These are phyloP conservation scores for Acanthochlamys bracteata DNA, from an alignment of 106 monocot species.

Conservation along the genomic window DNA sequence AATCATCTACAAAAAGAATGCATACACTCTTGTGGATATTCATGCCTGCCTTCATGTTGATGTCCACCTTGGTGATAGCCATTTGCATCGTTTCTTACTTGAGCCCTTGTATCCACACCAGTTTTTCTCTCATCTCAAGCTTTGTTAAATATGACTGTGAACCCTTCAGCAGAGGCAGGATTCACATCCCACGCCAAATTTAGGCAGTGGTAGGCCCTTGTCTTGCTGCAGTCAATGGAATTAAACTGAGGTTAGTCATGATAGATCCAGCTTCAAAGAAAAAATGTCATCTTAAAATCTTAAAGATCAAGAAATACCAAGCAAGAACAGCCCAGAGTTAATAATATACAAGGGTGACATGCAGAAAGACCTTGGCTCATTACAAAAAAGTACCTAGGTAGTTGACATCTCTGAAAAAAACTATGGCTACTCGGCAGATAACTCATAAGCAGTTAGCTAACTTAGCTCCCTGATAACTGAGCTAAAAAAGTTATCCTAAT, in stretches of 20 bases:
- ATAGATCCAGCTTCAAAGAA: no score
- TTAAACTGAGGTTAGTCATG: no score
- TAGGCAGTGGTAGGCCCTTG: slow-evolving; percentile 52
- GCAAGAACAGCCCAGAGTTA: neutral
- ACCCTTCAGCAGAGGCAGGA: slow-evolving; percentile 75
- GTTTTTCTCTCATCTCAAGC: slow-evolving; percentile 74
- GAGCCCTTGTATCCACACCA: slow-evolving; percentile 3
- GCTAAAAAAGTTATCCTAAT: no score
- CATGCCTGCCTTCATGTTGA: slow-evolving; percentile 18
- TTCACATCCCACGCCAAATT: slow-evolving; percentile 93
- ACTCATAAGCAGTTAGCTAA: no score
- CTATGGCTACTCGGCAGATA: no score
- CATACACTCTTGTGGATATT: slow-evolving; percentile 36
- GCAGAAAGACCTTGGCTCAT: neutral
- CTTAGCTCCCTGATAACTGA: no score
- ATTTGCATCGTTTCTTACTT: slow-evolving; percentile 13
- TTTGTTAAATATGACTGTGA: slow-evolving; percentile 85
- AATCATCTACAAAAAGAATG: neutral
- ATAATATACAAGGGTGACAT: neutral
- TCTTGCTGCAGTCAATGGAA: slow-evolving; percentile 22
- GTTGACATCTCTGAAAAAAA: no score
- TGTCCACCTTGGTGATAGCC: slow-evolving; percentile 16
- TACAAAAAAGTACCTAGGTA: neutral
- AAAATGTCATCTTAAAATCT: neutral
- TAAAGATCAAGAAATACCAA: neutral